phyloP scores from a whole-genome alignment of 106 monocot species.

The Dactylorhiza incarnata region DNA sequence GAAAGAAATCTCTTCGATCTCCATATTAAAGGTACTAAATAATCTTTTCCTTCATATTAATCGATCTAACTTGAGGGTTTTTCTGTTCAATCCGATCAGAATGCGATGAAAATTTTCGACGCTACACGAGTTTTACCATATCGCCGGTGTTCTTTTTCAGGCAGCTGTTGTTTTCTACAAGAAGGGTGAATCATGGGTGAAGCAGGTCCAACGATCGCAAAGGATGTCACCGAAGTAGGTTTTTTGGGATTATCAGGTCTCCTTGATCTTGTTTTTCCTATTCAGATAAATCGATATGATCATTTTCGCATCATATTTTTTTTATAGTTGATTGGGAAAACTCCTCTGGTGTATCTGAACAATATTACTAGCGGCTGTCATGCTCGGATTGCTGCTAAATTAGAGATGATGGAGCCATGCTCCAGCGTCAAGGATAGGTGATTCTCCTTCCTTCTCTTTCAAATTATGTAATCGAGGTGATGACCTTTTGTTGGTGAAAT shows the following conservation, averaged over 20 bases:
- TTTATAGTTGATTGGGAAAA: constrained; percentile 72
- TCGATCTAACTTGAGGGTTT: too few relatives aligned
- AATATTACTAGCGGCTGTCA: constrained; percentile 44
- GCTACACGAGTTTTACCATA: too few relatives aligned
- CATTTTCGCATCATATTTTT: not conserved
- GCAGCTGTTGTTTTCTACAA: not conserved
- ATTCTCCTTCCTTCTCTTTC: not conserved
- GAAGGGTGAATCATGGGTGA: constrained; percentile 24
- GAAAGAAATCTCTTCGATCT: too few relatives aligned
- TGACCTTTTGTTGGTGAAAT: not conserved
- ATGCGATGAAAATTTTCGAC: too few relatives aligned
- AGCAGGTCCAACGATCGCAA: constrained; percentile 31
- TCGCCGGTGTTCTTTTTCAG: not conserved
- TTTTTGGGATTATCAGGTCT: not conserved
- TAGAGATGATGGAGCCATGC: constrained; percentile 90
- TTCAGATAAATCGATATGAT: not conserved
- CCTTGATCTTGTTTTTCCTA: not conserved
- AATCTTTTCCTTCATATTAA: too few relatives aligned
- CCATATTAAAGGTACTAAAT: too few relatives aligned
- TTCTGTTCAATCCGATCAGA: too few relatives aligned
- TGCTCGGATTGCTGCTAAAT: constrained; percentile 76
- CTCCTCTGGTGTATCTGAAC: constrained; percentile 87
- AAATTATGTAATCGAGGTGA: not conserved
- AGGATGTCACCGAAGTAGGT: constrained; percentile 68
- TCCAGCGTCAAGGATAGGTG: constrained; percentile 88